Evolutionary conservation across 2,329 filamentous ascomycete species (phyloP), one percentile per base, ranked within the genome.

Genomic region (Zalaria obscura): DNA sequence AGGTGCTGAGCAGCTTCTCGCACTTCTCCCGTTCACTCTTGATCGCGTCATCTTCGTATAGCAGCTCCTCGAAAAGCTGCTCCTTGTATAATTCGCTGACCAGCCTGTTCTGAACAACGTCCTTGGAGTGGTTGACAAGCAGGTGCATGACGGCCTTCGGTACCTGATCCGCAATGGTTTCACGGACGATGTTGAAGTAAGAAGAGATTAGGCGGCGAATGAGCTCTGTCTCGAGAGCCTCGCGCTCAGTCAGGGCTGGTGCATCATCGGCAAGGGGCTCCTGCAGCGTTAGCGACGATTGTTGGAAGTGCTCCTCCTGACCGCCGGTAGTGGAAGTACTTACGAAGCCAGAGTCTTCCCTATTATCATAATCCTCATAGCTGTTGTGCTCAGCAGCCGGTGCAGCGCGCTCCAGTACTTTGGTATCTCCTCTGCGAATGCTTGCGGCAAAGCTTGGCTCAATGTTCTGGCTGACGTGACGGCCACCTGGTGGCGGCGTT

Each of bases 71-170:
- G 55, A 96, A 96, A 29, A 94, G 68, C 29, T 78, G 66, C 62
- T 96, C 91, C 64, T 85, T 89, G 71, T 98, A 98, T 39, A 98
- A 71, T 60, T 94, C 85, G 59, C 84, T 94, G 43, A 98, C 91
- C 5, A 98, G 77, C 36, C 91, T 76, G 64, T 98, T 98, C 64
- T 98, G 91, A 28, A 98, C 88, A 8, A 89, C 89, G 51, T 98
- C 91, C 63, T 96, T 95, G 66, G 85, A 93, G 68, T 95, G 85
- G 64, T 98, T 98, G 58, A 98, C 91, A 29, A 98, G 75, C 37
- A 98, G 76, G 61, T 98, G 91, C 91, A 98, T 98, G 52, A 98
- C 83, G 4, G 91, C 91, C 67, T 98, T 98, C 50, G 91, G 91
- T 7, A 98, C 91, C 65, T 96, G 89, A 59, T 98, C 91, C 36